Evolutionary conservation across 2,329 filamentous ascomycete genomes (phyloP).

Genomic region (Aspergillus udagawae): DNA sequence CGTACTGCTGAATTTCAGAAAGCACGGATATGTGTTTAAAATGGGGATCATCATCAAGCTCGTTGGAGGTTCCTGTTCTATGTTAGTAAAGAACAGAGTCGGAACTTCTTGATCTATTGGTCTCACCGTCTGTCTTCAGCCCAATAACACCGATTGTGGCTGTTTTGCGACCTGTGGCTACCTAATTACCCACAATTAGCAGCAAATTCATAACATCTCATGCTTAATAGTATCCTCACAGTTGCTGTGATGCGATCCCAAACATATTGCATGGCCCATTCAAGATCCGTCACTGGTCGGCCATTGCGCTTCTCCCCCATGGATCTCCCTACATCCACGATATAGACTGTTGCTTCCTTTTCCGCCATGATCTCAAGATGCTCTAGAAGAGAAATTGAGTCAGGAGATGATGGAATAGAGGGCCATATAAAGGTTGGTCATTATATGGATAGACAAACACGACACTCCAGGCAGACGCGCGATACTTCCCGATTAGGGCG

Average conservation of each 20-base stretch:
- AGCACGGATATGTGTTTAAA: constrained; percentile 81
- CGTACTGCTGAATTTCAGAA: constrained; percentile 58
- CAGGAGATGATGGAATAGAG: not conserved
- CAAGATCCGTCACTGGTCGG: constrained; percentile 72
- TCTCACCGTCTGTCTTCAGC: constrained; percentile 66
- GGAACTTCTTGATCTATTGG: not conserved
- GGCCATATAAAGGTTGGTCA: not conserved
- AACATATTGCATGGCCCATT: constrained; percentile 85
- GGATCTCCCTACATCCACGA: constrained; percentile 82
- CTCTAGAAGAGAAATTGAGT: not conserved
- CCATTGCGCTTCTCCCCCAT: constrained; percentile 72
- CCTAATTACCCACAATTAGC: constrained; percentile 29
- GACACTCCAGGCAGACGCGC: constrained; percentile 39
- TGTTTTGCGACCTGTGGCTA: constrained; percentile 68
- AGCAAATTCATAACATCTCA: not conserved
- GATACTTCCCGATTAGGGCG: constrained; percentile 35
- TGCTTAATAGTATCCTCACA: constrained; percentile 46
- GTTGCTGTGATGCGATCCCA: constrained; percentile 88
- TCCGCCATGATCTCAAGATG: constrained; percentile 64
- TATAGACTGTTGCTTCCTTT: constrained; percentile 90
- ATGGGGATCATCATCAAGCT: constrained; percentile 61
- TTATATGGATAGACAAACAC: constrained; percentile 1
- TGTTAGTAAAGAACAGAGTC: constrained; percentile 10
- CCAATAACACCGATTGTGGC: constrained; percentile 75
- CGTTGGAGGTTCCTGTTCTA: constrained; percentile 59